Percentiles rank a stretch among this genome's conserved stretches.
These are phyloP conservation scores for Yamadazyma laniorum DNA, from an alignment of 805 yeast species.

Conservation along the genomic window DNA sequence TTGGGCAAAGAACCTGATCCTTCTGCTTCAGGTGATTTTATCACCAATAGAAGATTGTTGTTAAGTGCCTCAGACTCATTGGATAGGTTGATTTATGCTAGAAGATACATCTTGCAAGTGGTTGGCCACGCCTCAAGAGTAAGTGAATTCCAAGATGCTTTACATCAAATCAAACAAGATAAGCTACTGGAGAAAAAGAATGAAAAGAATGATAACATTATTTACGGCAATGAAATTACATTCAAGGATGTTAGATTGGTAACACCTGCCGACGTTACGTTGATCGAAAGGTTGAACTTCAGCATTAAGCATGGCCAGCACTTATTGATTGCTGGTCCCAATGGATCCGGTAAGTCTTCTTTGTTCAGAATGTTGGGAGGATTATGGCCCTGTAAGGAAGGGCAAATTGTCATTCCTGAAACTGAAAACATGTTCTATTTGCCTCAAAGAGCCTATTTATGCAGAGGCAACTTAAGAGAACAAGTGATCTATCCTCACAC, in stretches of 20 bases:
- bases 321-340: slow-evolving; percentile 88
- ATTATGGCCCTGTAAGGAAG: slow-evolving; percentile 77
- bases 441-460: slow-evolving; percentile 89
- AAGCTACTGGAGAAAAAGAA: slow-evolving; percentile 7
- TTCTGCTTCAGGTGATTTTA: slow-evolving; percentile 72
- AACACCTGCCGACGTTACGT: slow-evolving; percentile 78
- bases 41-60: slow-evolving; percentile 81
- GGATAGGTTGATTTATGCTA: slow-evolving; percentile 81
- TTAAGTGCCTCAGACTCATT: slow-evolving; percentile 84
- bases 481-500: slow-evolving; percentile 88
- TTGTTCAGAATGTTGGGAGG: slow-evolving; percentile 89
- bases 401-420: slow-evolving; percentile 61
- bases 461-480: slow-evolving; percentile 76
- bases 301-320: slow-evolving; percentile 79
- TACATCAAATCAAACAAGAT: slow-evolving; percentile 45
- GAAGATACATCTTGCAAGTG: slow-evolving; percentile 79
- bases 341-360: slow-evolving; percentile 95
- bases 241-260: slow-evolving; percentile 77
- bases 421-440: slow-evolving; percentile 74
- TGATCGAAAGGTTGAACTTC: slow-evolving; percentile 66
- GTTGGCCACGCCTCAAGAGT: slow-evolving; percentile 80
- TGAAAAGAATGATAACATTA: slow-evolving; percentile 20
- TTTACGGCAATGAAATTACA: slow-evolving; percentile 53
- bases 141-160: slow-evolving; percentile 62
- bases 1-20: slow-evolving; percentile 44